Percentiles rank a stretch among this genome's conserved stretches.
Conservation (phyloP, 2,329 filamentous ascomycete species). For the Dactylellina cionopaga region DNA sequence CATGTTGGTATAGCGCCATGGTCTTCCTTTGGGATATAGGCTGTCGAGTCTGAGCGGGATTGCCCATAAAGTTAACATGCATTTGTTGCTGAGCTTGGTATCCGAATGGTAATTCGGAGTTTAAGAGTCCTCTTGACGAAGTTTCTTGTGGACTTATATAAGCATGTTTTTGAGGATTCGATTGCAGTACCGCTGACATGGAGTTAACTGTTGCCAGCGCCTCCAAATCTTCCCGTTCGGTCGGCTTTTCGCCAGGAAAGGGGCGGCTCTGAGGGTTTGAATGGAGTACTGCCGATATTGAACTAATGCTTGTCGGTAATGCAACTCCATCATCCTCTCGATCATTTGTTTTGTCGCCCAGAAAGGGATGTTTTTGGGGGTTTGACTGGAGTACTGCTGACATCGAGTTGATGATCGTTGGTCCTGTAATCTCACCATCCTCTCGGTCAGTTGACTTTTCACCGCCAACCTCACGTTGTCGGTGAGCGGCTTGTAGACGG, state of each 20-base stretch:
- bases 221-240: constrained; percentile 5
- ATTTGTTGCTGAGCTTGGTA: constrained; percentile 51
- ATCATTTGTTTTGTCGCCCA: constrained; percentile 4
- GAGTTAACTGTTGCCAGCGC: constrained; percentile 11
- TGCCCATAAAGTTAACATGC: constrained; percentile 42
- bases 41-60: constrained; percentile 3
- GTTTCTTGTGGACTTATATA: constrained; percentile 12
- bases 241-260: neutral
- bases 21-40: constrained; percentile 28
- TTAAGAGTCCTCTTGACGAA: constrained; percentile 19
- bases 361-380: constrained; percentile 13
- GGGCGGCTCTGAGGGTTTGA: too few species aligned
- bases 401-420: constrained; percentile 5
- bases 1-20: constrained; percentile 23
- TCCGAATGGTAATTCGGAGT: constrained; percentile 40
- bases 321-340: too few species aligned
- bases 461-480: constrained; percentile 6
- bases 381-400: constrained; percentile 14
- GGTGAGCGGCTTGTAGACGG: constrained; percentile 68
- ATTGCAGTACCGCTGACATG: constrained; percentile 26
- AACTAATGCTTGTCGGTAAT: too few species aligned
- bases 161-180: constrained; percentile 24
- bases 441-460: constrained; percentile 12
- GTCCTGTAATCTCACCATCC: neutral
- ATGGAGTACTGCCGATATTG: too few species aligned